phyloP scores from a whole-genome alignment of 1,284 basidiomycete species.

The Rhodotorula sp. region DNA sequence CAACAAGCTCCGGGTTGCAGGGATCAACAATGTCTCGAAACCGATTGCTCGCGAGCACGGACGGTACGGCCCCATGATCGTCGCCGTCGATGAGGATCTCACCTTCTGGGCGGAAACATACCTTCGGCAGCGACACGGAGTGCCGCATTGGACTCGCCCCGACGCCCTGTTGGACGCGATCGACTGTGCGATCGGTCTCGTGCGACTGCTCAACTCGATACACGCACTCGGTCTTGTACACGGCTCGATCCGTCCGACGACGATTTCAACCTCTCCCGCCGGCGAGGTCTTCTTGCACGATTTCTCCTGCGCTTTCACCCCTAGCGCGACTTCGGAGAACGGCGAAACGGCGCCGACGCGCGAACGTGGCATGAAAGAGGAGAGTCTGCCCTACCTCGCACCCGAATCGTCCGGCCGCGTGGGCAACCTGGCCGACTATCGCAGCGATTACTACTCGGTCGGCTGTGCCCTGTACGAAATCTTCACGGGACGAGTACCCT shows the following conservation, averaged over 20 bases:
- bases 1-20: slow-evolving; percentile 14
- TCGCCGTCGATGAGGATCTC: slow-evolving; percentile 23
- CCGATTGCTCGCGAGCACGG: slow-evolving; percentile 27
- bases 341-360: slow-evolving; percentile 17
- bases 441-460: slow-evolving; percentile 35
- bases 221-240: slow-evolving; percentile 36
- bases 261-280: slow-evolving; percentile 22
- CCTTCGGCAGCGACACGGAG: not conserved
- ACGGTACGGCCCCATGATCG: slow-evolving; percentile 31
- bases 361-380: slow-evolving; percentile 38
- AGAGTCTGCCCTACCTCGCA: slow-evolving; percentile 34
- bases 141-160: slow-evolving; percentile 26
- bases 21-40: slow-evolving; percentile 25
- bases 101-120: slow-evolving; percentile 22
- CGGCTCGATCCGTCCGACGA: slow-evolving; percentile 34
- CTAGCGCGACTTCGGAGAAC: not conserved
- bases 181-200: slow-evolving; percentile 27
- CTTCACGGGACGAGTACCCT: slow-evolving; percentile 31
- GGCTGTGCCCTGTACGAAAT: slow-evolving; percentile 36
- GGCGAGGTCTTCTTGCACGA: slow-evolving; percentile 36
- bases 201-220: slow-evolving; percentile 26
- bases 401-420: slow-evolving; percentile 35
- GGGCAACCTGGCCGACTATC: slow-evolving; percentile 21
- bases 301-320: slow-evolving; percentile 34
- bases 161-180: slow-evolving; percentile 11